These are phyloP conservation scores for Choiromyces venosus DNA, from an alignment of 495 filamentous ascomycete genomes.

Conservation along the genomic window DNA sequence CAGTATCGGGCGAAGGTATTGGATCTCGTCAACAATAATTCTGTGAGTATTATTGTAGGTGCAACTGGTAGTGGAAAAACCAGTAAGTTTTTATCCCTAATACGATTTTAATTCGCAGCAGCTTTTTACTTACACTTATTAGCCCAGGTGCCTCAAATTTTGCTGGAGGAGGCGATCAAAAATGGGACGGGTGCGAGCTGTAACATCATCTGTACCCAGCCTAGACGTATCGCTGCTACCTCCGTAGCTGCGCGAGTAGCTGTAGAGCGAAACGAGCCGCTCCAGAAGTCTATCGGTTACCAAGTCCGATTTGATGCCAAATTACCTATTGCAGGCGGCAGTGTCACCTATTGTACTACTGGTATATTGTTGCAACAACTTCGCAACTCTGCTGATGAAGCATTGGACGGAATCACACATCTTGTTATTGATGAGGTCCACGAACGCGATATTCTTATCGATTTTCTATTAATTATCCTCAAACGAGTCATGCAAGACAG, in stretches of 20 bases:
- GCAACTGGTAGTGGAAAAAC: constrained; percentile 59
- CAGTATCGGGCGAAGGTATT: constrained; percentile 47
- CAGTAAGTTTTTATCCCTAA: constrained; percentile 39
- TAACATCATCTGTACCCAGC: constrained; percentile 57
- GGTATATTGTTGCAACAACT: constrained; percentile 53
- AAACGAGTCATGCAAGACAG: constrained; percentile 48
- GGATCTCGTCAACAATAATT: constrained; percentile 49
- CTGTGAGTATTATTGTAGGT: constrained; percentile 53
- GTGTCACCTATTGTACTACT: constrained; percentile 56
- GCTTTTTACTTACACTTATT: constrained; percentile 13
- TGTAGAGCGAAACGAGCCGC: constrained; percentile 49
- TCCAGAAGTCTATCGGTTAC: constrained; percentile 53
- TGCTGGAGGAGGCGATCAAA: constrained; percentile 52
- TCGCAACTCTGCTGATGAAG: constrained; percentile 45
- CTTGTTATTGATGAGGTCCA: constrained; percentile 60
- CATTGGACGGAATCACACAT: constrained; percentile 50
- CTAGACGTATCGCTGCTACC: constrained; percentile 54
- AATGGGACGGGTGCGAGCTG: constrained; percentile 45
- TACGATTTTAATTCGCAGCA: background rate
- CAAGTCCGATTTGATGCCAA: constrained; percentile 51
- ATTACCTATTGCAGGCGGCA: constrained; percentile 44
- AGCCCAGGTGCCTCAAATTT: constrained; percentile 57
- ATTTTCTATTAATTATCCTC: constrained; percentile 54
- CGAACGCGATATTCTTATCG: constrained; percentile 53
- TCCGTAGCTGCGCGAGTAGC: constrained; percentile 55